Percentiles rank a stretch among this genome's conserved stretches.
These are phyloP conservation scores for Peronospora destructor DNA, from an alignment of 352 stramenopile genomes.

Conservation along the genomic window DNA sequence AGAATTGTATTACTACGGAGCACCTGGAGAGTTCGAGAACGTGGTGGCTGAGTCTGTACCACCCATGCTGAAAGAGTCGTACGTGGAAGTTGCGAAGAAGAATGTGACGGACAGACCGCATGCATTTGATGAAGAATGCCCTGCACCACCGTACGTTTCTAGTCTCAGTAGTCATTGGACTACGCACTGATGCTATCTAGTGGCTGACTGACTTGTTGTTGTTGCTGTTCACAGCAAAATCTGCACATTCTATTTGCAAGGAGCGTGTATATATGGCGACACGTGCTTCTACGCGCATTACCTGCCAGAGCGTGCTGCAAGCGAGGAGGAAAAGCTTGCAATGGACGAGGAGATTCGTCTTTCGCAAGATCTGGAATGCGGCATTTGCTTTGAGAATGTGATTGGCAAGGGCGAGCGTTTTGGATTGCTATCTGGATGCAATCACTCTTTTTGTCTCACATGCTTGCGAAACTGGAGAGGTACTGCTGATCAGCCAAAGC, in stretches of 20 bases:
- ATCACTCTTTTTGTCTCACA: conserved; percentile 75
- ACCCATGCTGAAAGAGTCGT: conserved; percentile 38
- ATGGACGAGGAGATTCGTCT: conserved; percentile 58
- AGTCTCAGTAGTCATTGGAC: neutral
- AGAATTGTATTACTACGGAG: conserved; percentile 79
- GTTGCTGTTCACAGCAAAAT: conserved; percentile 40
- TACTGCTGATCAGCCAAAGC: conserved; percentile 56
- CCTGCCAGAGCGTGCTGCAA: conserved; percentile 35
- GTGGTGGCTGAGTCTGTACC: conserved; percentile 10
- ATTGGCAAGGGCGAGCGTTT: conserved; percentile 72
- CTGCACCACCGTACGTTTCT: conserved; percentile 46
- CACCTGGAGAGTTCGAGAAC: conserved; percentile 57
- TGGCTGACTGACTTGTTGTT: conserved; percentile 5
- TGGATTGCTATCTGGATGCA: conserved; percentile 72
- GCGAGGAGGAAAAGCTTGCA: conserved; percentile 41
- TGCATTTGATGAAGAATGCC: conserved; percentile 33
- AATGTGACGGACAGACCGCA: conserved; percentile 31
- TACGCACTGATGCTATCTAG: neutral
- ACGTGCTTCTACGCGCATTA: conserved; percentile 79
- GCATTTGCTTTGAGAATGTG: conserved; percentile 82
- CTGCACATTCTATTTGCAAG: conserved; percentile 80
- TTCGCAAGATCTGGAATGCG: conserved; percentile 71
- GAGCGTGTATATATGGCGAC: conserved; percentile 70
- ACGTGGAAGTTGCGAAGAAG: conserved; percentile 46
- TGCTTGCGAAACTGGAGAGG: conserved; percentile 78